Evolutionary conservation across 2,329 filamentous ascomycete genomes (phyloP), one percentile per base, ranked within the genome.

Genomic region (Aspergillus pseudotamarii): DNA sequence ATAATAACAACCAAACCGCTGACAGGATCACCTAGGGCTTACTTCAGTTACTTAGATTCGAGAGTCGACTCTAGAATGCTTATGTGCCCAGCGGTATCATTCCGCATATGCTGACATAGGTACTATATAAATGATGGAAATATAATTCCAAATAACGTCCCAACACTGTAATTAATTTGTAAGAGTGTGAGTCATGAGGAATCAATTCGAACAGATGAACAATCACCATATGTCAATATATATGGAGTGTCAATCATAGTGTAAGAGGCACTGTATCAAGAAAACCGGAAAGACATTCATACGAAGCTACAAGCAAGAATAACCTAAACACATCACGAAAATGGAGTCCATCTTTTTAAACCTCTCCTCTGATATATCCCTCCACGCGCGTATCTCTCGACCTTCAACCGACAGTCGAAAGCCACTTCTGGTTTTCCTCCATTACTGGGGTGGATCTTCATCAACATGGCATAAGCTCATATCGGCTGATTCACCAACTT

Each of bases 371-470:
- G 61, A 60, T 1, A 59, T 62, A 51, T 36, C 51, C n/a, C 63
- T 69, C 14, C 63, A 70, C 32, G 21, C 63, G 16, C 60, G 50
- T 26, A 63, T 69, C 23, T 64, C 60, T 10, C 60, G 46, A 10
- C 61, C 63, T 11, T 0, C 51, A 0, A 56, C 59, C 4, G 23
- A 6, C 9, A 21, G 19, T 2, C n/a, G 56, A 1, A 68, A 67
- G 32, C 66, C 71, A 10, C 62, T 73, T 6, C 58, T 75, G 0
- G 59, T 78, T 56, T 79, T 80, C 55, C 68, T 79, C 10, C 77
- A 80, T 61, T 79, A 77, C 69, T 80, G 75, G 75, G 77, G 76
- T 19, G 77, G 77, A 36, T 79, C 74, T 9, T 73, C 73, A 10
- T 62, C 62, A 1, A 79, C 75, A 8, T 80, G 73, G 71, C 51